Conservation (phyloP, 2,329 filamentous ascomycete species). For the Cordyceps cateniannulata region DNA sequence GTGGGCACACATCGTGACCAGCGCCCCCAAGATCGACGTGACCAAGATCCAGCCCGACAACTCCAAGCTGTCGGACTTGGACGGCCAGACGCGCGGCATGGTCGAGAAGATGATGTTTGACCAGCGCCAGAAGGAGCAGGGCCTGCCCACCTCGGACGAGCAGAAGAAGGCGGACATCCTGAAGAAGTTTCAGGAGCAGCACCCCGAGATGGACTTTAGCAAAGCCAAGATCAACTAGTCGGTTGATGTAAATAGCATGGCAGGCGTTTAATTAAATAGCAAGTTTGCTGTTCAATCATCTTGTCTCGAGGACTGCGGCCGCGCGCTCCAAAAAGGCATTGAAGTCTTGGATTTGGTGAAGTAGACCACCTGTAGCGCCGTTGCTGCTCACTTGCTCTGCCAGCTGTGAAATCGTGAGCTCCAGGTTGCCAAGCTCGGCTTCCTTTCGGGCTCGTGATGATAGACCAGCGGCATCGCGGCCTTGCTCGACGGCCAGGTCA, state of each 20-base stretch:
- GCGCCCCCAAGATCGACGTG: slow-evolving; percentile 87
- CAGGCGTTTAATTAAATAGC: slow-evolving; percentile 1
- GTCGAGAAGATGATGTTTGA: slow-evolving; percentile 99
- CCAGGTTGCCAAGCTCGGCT: slow-evolving; percentile 49
- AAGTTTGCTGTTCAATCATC: slow-evolving; percentile 21
- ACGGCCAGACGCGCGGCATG: slow-evolving; percentile 92
- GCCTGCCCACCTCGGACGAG: slow-evolving; percentile 85
- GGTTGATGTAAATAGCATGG: background rate
- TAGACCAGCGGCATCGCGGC: slow-evolving; percentile 41
- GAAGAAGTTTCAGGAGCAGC: slow-evolving; percentile 83
- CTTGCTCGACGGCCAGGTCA: slow-evolving; percentile 49
- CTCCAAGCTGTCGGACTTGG: slow-evolving; percentile 83
- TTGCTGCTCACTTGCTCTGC: slow-evolving; percentile 46
- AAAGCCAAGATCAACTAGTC: slow-evolving; percentile 59
- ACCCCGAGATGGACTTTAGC: slow-evolving; percentile 66
- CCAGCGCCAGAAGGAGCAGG: slow-evolving; percentile 92
- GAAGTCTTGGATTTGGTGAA: slow-evolving; percentile 54
- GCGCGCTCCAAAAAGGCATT: slow-evolving; percentile 58
- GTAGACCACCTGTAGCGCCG: slow-evolving; percentile 43
- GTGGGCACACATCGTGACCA: slow-evolving; percentile 89
- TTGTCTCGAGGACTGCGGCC: slow-evolving; percentile 47
- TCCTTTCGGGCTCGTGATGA: slow-evolving; percentile 38
- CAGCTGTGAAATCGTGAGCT: slow-evolving; percentile 49
- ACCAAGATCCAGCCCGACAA: slow-evolving; percentile 92
- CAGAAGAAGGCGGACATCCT: slow-evolving; percentile 91